Conservation (phyloP, 306 rosid species). For the Acacia acuminata region DNA sequence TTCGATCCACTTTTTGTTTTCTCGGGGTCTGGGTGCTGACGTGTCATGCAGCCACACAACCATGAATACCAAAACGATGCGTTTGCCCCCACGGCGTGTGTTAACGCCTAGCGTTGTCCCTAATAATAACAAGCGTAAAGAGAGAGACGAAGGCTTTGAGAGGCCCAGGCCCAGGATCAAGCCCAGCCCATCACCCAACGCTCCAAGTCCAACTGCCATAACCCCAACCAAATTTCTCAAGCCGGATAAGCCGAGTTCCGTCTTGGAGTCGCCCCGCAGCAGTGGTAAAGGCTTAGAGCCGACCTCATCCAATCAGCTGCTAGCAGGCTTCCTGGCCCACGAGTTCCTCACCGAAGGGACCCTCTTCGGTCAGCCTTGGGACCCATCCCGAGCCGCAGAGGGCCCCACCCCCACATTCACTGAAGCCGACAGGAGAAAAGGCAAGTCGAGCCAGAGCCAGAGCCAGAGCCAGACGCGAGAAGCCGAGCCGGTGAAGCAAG, state of each 20-base stretch:
- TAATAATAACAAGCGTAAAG: constrained; percentile 58
- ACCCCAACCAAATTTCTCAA: constrained; percentile 26
- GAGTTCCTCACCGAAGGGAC: constrained; percentile 71
- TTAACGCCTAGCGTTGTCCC: constrained; percentile 28
- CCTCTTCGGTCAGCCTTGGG: constrained; percentile 53
- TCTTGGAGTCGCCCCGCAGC: not conserved
- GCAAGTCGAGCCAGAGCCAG: not conserved
- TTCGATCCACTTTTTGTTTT: not conserved
- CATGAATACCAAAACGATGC: constrained; percentile 85
- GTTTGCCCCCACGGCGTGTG: constrained; percentile 73
- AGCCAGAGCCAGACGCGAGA: not conserved
- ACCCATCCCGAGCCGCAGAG: constrained; percentile 32
- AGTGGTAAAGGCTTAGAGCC: not conserved
- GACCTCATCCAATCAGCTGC: constrained; percentile 29
- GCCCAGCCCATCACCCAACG: not conserved
- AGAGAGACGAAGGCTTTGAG: constrained; percentile 31
- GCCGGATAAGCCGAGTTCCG: constrained; percentile 26
- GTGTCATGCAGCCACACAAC: constrained; percentile 46
- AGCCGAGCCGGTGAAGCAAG: constrained; percentile 27
- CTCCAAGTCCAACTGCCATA: not conserved
- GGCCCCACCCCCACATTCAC: not conserved
- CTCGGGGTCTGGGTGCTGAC: constrained; percentile 34
- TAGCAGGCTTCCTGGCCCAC: constrained; percentile 73
- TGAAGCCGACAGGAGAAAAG: not conserved
- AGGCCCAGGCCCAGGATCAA: constrained; percentile 7